Percentiles rank a stretch among this genome's conserved stretches.
phyloP scores from a whole-genome alignment of 768 basidiomycete species.

The Lentinula aciculospora region DNA sequence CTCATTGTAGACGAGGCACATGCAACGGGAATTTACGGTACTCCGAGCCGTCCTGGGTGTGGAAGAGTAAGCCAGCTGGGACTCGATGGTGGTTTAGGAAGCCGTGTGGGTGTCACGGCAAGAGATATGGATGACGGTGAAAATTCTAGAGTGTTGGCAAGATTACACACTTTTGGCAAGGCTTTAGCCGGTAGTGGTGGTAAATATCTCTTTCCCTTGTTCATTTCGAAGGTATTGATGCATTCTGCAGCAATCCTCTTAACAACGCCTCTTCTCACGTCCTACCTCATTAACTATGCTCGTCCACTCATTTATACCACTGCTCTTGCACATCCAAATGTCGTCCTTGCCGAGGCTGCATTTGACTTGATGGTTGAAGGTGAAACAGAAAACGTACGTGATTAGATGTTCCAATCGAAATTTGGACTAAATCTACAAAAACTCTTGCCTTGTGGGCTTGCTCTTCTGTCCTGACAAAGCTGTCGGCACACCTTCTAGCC shows the following conservation, averaged over 20 bases:
- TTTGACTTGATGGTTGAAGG: conserved; percentile 76
- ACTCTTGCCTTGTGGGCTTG: not conserved
- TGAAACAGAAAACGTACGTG: conserved; percentile 51
- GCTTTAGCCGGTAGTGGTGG: conserved; percentile 83
- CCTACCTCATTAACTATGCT: conserved; percentile 90
- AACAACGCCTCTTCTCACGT: conserved; percentile 62
- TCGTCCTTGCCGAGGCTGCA: conserved; percentile 70
- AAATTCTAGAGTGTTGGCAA: conserved; percentile 51
- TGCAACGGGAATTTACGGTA: conserved; percentile 85
- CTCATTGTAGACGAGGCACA: conserved; percentile 93
- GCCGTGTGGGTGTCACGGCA: not conserved
- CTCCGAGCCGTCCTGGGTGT: conserved; percentile 63
- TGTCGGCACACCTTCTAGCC: conserved; percentile 13
- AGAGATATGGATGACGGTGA: not conserved
- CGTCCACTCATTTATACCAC: conserved; percentile 91
- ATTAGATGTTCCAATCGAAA: not conserved
- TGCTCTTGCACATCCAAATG: conserved; percentile 67
- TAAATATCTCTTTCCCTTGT: conserved; percentile 30
- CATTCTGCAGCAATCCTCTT: conserved; percentile 61
- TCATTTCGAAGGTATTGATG: not conserved
- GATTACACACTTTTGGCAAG: conserved; percentile 93
- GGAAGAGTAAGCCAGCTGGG: conserved; percentile 72
- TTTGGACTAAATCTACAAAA: not conserved
- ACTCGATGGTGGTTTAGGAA: conserved; percentile 33
- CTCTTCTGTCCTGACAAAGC: not conserved